Base-by-base conservation (phyloP, 306 rosid species). In the Rubus parviflorus region DNA sequence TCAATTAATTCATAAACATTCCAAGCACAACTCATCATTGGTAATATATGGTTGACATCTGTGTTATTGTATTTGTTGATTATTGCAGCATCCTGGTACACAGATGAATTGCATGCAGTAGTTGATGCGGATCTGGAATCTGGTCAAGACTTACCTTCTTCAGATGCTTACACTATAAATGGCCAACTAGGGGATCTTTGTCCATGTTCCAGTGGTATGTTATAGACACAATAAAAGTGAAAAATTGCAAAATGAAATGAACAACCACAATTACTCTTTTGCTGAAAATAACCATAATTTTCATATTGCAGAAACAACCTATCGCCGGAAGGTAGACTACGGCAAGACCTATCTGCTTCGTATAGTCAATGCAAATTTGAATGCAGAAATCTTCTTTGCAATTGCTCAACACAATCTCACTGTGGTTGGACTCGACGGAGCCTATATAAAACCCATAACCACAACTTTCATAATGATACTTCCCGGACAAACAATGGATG, bases 281-380 rank as follows among this genome's bases (percentile, higher is more conserved):
- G 35, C 35, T 30, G 35, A 30, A 30, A 30, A 30, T 30, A 30
- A 30, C 35, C 35, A 30, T 30, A 30, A 30, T 30, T 30, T 19
- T 0, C 19, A 0, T 9, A 58, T 9, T 61, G 67, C 42, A 57
- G 63, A 57, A 61, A 15, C n/a, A 15, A 74, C 69, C 3, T 74
- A 74, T 19, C 67, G 43, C 45, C 48, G 68, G 51, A 30, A 46
- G 64, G 53, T 75, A 16, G 79, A 80, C 9, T 49, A 38, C 5
- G 83, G 83, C 15, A 75, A 80, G 57, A 75, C 80, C 30, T 80
- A 80, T 58, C 80, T 80, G 57, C 80, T 80, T 8, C 79, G 83
- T 15, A 75, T 80, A 8, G 25, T 80, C 16, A 80, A 68, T 48
- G 80, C 83, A 15, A 69, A 61, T 5, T 58, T 80, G 83, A 75